Evolutionary conservation across 1,284 basidiomycete genomes (phyloP).

Genomic region (Phenoliferia sp.): DNA sequence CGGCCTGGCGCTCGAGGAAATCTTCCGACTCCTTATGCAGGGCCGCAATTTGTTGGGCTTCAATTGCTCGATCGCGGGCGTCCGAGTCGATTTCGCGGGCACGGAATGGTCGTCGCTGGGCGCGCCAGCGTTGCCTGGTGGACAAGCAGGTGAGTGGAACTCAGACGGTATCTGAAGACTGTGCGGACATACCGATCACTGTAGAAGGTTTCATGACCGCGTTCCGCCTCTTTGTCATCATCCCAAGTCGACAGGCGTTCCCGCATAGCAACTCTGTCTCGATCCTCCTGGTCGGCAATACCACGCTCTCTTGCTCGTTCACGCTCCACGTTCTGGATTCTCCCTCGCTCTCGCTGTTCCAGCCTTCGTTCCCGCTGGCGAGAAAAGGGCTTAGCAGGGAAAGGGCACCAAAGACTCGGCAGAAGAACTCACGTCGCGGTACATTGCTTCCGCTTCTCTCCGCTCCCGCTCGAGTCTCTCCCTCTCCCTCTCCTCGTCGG

Average conservation of each 20-base stretch:
- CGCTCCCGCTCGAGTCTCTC: conserved; percentile 25
- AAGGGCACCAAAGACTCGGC: neutral
- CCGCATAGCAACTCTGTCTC: conserved; percentile 24
- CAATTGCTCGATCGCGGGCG: conserved; percentile 36
- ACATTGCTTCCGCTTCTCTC: conserved; percentile 20
- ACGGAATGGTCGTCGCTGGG: conserved; percentile 33
- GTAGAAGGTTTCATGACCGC: conserved; percentile 28
- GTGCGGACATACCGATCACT: conserved; percentile 18
- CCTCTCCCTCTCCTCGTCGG: conserved; percentile 25
- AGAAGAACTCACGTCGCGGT: conserved; percentile 12
- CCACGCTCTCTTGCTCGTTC: conserved; percentile 26
- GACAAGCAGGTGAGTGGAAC: neutral
- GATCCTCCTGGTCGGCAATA: conserved; percentile 26
- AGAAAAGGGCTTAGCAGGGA: neutral
- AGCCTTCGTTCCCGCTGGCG: conserved; percentile 30
- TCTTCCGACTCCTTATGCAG: conserved; percentile 37
- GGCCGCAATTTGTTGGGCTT: conserved; percentile 36
- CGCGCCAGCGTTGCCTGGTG: conserved; percentile 34
- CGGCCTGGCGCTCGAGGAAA: conserved; percentile 38
- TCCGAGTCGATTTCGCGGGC: conserved; percentile 38
- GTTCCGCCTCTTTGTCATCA: conserved; percentile 29
- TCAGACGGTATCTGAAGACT: neutral
- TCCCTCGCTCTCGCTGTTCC: conserved; percentile 31
- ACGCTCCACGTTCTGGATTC: conserved; percentile 29
- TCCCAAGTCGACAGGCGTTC: conserved; percentile 27